Percentiles rank a stretch among this genome's conserved stretches.
Conservation (phyloP, 352 stramenopile species). For the Globisporangium cederbergense region DNA sequence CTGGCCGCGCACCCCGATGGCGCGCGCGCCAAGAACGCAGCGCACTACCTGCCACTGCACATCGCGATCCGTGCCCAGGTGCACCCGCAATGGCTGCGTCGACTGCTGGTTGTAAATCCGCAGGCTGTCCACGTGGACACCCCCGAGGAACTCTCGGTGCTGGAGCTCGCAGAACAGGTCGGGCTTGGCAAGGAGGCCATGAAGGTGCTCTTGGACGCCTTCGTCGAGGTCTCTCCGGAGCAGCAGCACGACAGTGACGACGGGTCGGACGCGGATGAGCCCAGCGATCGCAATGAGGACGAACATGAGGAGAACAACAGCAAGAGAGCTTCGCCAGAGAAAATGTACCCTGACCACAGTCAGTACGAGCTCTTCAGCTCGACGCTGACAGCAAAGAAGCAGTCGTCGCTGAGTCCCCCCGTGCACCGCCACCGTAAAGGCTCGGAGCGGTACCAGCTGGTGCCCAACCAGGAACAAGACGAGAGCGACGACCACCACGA, state of each 20-base stretch:
- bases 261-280: neutral
- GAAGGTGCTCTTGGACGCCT: conserved; percentile 38
- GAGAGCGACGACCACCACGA: conserved; percentile 6
- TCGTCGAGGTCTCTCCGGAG: conserved; percentile 17
- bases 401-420: conserved; percentile 3
- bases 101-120: conserved; percentile 54
- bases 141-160: conserved; percentile 40
- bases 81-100: conserved; percentile 41
- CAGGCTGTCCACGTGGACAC: conserved; percentile 40
- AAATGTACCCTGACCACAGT: neutral
- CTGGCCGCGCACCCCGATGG: conserved; percentile 60
- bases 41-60: conserved; percentile 65
- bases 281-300: neutral
- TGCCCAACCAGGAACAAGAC: neutral
- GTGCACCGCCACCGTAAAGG: neutral
- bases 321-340: conserved; percentile 6
- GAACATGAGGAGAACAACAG: neutral
- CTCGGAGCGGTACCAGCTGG: conserved; percentile 2
- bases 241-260: conserved; percentile 16
- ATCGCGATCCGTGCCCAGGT: conserved; percentile 70
- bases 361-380: conserved; percentile 9
- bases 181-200: conserved; percentile 37
- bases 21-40: conserved; percentile 55
- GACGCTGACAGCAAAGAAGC: neutral
- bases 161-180: conserved; percentile 52